Base-by-base conservation (phyloP, 768 basidiomycete species). In the Myochromella boudieri region DNA sequence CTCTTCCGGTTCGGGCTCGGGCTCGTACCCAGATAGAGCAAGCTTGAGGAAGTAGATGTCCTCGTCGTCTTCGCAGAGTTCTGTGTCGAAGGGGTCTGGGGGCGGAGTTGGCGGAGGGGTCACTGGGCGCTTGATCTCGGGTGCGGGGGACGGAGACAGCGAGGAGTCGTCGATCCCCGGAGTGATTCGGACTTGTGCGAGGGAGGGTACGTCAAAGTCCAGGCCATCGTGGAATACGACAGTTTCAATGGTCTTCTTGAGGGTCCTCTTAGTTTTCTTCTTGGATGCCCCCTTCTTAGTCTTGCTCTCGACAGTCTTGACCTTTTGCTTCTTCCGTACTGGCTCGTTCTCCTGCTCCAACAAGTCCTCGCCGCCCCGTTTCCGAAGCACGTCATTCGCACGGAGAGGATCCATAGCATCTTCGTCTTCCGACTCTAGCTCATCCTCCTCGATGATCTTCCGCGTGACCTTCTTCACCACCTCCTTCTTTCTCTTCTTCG, bases 61-160 rank as follows among this genome's bases (percentile, higher is more conserved):
- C 63, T 97, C 94, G 55, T 95, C 93, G 61, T 95, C 94, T 28
- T 84, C 77, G 53, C 87, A 87, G 10, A 91, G 56, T 2, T 79
- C 87, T 24, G 72, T 66, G 2, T 66, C 67, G 26, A 84, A 61
- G 1, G 76, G 76, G 60, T 87, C 78, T 11, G 74, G 75, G 11
- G 77, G 79, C 1, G 71, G 72, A 4, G 77, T 76, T 7, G 75
- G 74, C 1, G 62, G 69, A 3, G 61, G 70, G 21, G 68, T 69
- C 18, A 63, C 61, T 7, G 62, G 60, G 24, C 60, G 66, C 48
- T 71, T 71, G 39, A 56, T 56, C 38, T 58, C 59, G 5, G 61
- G 62, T 15, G 55, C 58, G 0, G 78, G 78, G 0, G 84, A 82
- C 1, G 73, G 73, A 10, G 77, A 73, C 6, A 74, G 58, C 1